Evolutionary conservation across 345 rosid genomes (phyloP), one percentile per base, ranked within the genome.

Genomic region (Citrus maxima): DNA sequence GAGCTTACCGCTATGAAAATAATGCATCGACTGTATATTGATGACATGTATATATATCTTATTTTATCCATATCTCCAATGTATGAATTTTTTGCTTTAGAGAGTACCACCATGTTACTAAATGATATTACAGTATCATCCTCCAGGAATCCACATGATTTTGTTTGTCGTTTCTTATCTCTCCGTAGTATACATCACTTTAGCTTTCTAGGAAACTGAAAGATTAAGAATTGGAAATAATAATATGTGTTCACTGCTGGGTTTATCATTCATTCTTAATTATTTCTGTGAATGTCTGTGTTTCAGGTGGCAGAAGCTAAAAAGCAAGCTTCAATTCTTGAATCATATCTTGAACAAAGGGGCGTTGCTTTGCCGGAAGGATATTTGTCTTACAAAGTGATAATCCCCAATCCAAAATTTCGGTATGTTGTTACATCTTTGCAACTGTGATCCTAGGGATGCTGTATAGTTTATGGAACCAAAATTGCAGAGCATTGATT

Each of bases 341-440:
- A 91, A 86, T 88, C 94, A 72, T 95, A 95, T 86, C 90, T 93
- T 81, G 95, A 92, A 74, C 99, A 92, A 84, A 90, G 97, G 78
- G 98, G 99, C 46, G 84, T 93, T 82, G 70, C 91, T 79, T 80
- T 95, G 55, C 95, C 89, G 5, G 93, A 92, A 77, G 99, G 92
- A 79, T 91, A 88, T 74, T 62, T 93, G 73, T 89, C 98, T 73
- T 89, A 82, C 88, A 93, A 93, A 92, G 95, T 95, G 81, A 83
- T 95, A 30, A 79, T 95, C 76, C 96, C 99, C 70, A 91, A 93
- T 86, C 98, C 99, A 30, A 92, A 88, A 75, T 95, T 89, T 83
- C 80, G 87, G 99, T 95, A 89, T 73, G 87, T 71, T 3, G 77
- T 73, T 24, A n/a, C 10, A 35, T 22, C 38, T 62, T 40, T 14